Evolutionary conservation across 768 basidiomycete genomes (phyloP).

Genomic region (Hortiboletus campestris): DNA sequence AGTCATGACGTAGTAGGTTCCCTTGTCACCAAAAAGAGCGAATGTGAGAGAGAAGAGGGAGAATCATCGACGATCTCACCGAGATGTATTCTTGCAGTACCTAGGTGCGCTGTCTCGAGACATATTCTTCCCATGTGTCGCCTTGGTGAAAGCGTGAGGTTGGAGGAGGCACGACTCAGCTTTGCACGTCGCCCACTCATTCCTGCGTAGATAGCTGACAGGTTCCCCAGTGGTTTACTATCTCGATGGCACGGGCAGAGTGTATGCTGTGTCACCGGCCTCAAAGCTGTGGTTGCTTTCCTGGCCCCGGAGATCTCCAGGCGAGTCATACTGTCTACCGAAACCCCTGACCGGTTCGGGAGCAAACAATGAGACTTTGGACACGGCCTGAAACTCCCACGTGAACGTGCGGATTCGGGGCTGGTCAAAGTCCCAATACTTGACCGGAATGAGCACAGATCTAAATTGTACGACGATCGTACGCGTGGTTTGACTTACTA

Average conservation of each 20-base stretch:
- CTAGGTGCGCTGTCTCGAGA: not conserved
- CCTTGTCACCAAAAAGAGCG: too few relatives aligned
- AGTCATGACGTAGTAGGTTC: too few relatives aligned
- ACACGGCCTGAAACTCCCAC: too few relatives aligned
- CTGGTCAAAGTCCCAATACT: not conserved
- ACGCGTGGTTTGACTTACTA: not conserved
- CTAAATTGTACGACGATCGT: not conserved
- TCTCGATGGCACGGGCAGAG: not conserved
- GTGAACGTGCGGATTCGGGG: not conserved
- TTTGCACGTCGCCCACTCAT: not conserved
- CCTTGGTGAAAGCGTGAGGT: not conserved
- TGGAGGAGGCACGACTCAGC: not conserved
- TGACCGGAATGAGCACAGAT: not conserved
- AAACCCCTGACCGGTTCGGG: not conserved
- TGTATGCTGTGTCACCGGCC: not conserved
- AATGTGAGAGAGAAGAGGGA: too few relatives aligned
- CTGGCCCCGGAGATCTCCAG: constrained; percentile 46
- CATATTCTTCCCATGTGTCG: not conserved
- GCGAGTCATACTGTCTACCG: constrained; percentile 25
- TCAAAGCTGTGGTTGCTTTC: constrained; percentile 31
- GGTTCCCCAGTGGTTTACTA: not conserved
- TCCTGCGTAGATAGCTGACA: not conserved
- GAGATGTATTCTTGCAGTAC: too few relatives aligned
- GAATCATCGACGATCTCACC: too few relatives aligned
- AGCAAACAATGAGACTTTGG: not conserved